Evolutionary conservation across 768 basidiomycete species (phyloP).

Genomic region (Suillus subaureus): DNA sequence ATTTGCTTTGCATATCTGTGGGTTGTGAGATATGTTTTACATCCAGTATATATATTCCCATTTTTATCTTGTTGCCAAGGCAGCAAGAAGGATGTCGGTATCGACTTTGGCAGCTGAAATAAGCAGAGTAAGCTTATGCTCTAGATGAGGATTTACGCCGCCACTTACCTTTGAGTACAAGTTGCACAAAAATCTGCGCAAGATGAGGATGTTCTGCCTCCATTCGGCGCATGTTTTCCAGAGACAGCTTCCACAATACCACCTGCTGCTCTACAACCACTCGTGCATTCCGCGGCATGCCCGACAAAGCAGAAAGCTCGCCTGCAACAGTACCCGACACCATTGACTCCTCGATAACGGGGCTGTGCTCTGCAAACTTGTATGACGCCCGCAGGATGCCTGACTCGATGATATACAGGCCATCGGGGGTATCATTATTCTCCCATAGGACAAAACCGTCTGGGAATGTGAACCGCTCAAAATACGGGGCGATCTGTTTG

Average conservation of each 20-base stretch:
- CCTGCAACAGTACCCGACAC: conserved; percentile 92
- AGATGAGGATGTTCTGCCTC: conserved; percentile 69
- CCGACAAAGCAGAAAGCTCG: conserved; percentile 84
- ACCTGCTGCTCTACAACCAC: conserved; percentile 79
- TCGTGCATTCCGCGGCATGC: conserved; percentile 80
- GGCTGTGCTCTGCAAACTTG: conserved; percentile 67
- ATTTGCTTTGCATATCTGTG: conserved; percentile 4
- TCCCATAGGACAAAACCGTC: conserved; percentile 71
- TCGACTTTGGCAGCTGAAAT: conserved; percentile 62
- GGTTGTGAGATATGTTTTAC: neutral
- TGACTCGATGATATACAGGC: conserved; percentile 85
- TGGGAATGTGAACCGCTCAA: conserved; percentile 61
- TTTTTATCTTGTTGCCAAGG: conserved; percentile 47
- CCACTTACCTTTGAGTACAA: conserved; percentile 72
- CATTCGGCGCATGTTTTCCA: conserved; percentile 56
- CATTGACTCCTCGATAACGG: conserved; percentile 85
- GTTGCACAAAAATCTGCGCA: conserved; percentile 62
- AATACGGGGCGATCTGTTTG: conserved; percentile 66
- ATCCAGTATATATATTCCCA: neutral
- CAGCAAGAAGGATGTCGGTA: conserved; percentile 60
- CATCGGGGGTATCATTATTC: conserved; percentile 76
- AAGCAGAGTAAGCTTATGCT: neutral
- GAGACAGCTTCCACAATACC: conserved; percentile 80
- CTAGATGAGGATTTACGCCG: neutral
- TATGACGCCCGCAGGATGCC: conserved; percentile 88